Conservation (phyloP, 371 early-diverging fungal species). For the Smittium culicis region DNA sequence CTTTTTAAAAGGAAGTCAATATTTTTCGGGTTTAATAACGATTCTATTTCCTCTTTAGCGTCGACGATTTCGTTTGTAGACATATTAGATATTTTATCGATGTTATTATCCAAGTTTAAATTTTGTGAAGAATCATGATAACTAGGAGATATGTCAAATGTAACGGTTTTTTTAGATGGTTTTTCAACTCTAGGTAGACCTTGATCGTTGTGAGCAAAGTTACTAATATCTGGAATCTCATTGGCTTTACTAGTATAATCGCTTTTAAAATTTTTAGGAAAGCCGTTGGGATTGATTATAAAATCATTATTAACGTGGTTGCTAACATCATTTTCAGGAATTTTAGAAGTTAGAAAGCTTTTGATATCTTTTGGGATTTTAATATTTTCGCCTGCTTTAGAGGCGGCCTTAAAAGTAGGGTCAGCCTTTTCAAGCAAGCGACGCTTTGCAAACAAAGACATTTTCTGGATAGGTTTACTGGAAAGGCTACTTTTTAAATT, state of each 20-base stretch:
- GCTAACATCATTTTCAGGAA: constrained; percentile 13
- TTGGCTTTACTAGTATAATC: not conserved
- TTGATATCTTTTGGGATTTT: constrained; percentile 17
- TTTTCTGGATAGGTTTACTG: constrained; percentile 16
- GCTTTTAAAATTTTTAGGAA: not conserved
- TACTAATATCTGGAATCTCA: not conserved
- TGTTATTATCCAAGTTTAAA: constrained; percentile 3
- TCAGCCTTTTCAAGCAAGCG: constrained; percentile 20
- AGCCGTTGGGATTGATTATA: constrained; percentile 11
- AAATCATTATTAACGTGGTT: constrained; percentile 17
- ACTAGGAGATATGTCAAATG: constrained; percentile 14
- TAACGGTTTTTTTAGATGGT: constrained; percentile 16
- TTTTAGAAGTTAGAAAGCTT: constrained; percentile 7
- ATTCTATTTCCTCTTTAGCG: constrained; percentile 24
- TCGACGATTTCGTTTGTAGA: constrained; percentile 17
- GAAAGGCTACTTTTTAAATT: too few species aligned
- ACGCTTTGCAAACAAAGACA: constrained; percentile 31
- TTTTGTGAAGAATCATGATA: not conserved
- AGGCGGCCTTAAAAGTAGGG: constrained; percentile 13
- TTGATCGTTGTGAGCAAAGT: not conserved
- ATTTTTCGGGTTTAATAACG: constrained; percentile 15
- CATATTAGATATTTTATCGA: constrained; percentile 5
- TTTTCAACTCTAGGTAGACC: constrained; percentile 13
- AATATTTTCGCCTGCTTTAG: constrained; percentile 15
- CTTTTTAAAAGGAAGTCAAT: constrained; percentile 17